Evolutionary conservation across 148 eudicot species (phyloP).

Genomic region (Rhododendron ferrugineum): DNA sequence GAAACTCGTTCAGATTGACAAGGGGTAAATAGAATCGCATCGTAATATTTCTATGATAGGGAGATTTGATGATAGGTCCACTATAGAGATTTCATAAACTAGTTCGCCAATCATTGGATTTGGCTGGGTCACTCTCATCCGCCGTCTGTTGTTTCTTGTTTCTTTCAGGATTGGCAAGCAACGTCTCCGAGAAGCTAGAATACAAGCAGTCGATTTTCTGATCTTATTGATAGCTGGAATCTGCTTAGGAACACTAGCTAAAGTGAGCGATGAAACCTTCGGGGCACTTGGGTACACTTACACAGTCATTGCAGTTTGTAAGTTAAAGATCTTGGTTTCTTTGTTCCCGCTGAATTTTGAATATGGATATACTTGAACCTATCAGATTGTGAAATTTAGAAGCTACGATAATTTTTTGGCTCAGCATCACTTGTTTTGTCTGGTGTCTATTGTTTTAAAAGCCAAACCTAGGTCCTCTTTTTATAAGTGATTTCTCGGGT

Average conservation of each 20-base stretch:
- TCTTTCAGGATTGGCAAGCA: slow-evolving; percentile 73
- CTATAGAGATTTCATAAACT: background rate
- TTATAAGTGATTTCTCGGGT: background rate
- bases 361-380: background rate
- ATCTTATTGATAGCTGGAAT: slow-evolving; percentile 82
- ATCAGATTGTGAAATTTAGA: background rate
- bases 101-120: background rate
- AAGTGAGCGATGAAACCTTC: slow-evolving; percentile 90
- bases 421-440: background rate
- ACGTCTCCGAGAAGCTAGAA: slow-evolving; percentile 68
- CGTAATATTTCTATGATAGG: too few relatives aligned
- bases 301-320: slow-evolving; percentile 89
- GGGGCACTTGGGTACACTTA: slow-evolving; percentile 81
- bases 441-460: background rate
- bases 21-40: background rate
- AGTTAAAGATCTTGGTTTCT: slow-evolving; percentile 28
- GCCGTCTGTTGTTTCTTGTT: background rate
- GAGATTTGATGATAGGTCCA: too few relatives aligned
- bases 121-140: background rate
- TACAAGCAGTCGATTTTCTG: slow-evolving; percentile 82
- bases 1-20: background rate
- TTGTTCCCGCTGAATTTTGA: background rate
- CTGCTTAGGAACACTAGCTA: slow-evolving; percentile 83
- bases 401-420: background rate
- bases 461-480: background rate